Conservation (phyloP, 306 rosid species). For the Benincasa hispida region DNA sequence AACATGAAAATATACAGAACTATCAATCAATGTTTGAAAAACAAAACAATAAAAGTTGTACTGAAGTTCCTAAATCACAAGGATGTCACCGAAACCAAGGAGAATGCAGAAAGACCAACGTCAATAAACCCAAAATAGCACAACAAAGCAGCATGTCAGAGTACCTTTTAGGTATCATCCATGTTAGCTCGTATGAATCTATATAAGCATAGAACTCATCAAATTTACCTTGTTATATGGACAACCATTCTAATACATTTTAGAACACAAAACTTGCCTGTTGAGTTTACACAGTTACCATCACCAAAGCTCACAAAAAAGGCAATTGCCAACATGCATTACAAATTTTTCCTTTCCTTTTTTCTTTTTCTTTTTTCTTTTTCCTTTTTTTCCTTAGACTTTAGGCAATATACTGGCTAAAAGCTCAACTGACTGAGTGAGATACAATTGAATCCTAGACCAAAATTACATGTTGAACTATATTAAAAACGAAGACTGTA, state of each 20-base stretch:
- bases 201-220: not conserved
- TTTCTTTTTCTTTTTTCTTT: too few species aligned
- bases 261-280: not conserved
- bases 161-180: too few species aligned
- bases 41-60: too few species aligned
- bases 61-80: not conserved
- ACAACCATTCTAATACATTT: not conserved
- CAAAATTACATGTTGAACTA: not conserved
- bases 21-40: too few species aligned
- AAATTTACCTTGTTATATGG: not conserved
- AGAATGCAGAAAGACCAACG: not conserved
- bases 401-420: not conserved
- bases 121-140: too few species aligned
- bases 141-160: too few species aligned
- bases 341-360: not conserved
- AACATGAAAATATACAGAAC: too few species aligned
- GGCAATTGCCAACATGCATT: not conserved
- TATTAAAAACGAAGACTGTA: not conserved
- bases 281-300: not conserved
- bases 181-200: not conserved
- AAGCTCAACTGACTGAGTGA: not conserved
- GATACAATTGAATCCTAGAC: slow-evolving; percentile 4
- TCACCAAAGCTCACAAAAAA: not conserved
- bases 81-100: not conserved
- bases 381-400: not conserved